Percentiles rank a stretch among this genome's conserved stretches.
Evolutionary conservation across 306 rosid genomes (phyloP).

Genomic region (Malus orientalis): DNA sequence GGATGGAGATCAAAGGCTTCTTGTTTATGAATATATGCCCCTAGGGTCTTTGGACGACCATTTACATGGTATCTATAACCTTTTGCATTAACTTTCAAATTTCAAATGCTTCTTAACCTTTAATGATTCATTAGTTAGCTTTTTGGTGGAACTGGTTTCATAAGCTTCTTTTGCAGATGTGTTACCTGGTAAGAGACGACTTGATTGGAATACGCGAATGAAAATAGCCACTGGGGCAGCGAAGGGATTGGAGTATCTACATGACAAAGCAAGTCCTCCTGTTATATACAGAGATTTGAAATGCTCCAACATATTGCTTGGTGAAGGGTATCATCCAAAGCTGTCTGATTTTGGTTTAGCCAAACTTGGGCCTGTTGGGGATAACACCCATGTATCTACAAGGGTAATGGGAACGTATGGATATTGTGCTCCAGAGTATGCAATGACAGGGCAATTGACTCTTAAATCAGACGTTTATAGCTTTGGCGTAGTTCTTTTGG

Average conservation of each 20-base stretch:
- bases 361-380: slow-evolving; percentile 94
- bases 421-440: slow-evolving; percentile 95
- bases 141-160: slow-evolving; percentile 4
- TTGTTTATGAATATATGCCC: slow-evolving; percentile 87
- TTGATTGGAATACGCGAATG: slow-evolving; percentile 91
- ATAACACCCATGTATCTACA: slow-evolving; percentile 49
- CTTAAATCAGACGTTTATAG: slow-evolving; percentile 94
- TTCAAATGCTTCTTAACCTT: slow-evolving; percentile 1
- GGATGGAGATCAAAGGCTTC: slow-evolving; percentile 98
- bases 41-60: slow-evolving; percentile 94
- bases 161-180: slow-evolving; percentile 49
- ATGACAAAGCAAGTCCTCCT: slow-evolving; percentile 92
- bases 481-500: slow-evolving; percentile 92
- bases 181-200: slow-evolving; percentile 58
- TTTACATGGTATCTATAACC: slow-evolving; percentile 55
- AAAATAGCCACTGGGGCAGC: slow-evolving; percentile 93
- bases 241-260: slow-evolving; percentile 81
- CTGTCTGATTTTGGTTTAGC: slow-evolving; percentile 95
- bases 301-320: slow-evolving; percentile 94
- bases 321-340: slow-evolving; percentile 75
- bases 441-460: slow-evolving; percentile 88
- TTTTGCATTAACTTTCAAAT: neutral
- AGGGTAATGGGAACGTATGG: slow-evolving; percentile 96
- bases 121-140: neutral
- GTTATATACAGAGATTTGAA: slow-evolving; percentile 92